These are phyloP conservation scores for Ogataea paradorogensis DNA, from an alignment of 805 yeast genomes.

Conservation along the genomic window DNA sequence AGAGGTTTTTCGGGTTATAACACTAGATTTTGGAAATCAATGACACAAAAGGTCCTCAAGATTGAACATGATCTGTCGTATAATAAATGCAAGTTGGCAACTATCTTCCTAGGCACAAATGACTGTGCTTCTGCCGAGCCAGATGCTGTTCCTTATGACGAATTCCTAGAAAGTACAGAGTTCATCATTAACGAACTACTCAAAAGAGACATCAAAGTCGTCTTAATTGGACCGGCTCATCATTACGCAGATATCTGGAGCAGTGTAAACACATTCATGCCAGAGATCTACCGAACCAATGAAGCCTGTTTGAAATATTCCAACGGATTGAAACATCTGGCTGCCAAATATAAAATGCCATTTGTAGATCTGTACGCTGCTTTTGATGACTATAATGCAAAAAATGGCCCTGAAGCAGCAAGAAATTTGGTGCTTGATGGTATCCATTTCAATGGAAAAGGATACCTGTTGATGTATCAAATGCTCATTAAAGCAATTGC, in stretches of 20 bases:
- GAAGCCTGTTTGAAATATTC: slow-evolving; percentile 46
- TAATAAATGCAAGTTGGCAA: slow-evolving; percentile 18
- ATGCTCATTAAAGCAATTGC: slow-evolving; percentile 32
- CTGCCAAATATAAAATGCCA: slow-evolving; percentile 46
- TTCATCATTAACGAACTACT: slow-evolving; percentile 39
- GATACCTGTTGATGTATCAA: slow-evolving; percentile 38
- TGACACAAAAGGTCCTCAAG: slow-evolving; percentile 50
- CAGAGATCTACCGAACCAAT: slow-evolving; percentile 41
- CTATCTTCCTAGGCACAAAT: slow-evolving; percentile 62
- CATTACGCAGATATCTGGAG: slow-evolving; percentile 46
- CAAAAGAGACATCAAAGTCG: slow-evolving; percentile 43
- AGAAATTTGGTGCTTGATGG: slow-evolving; percentile 40
- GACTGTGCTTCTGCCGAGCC: slow-evolving; percentile 52
- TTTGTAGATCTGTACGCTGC: slow-evolving; percentile 53
- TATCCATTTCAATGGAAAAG: slow-evolving; percentile 40
- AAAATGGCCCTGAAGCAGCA: slow-evolving; percentile 11
- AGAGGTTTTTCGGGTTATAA: slow-evolving; percentile 79
- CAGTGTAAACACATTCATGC: slow-evolving; percentile 31
- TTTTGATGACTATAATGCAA: slow-evolving; percentile 31
- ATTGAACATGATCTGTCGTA: slow-evolving; percentile 38
- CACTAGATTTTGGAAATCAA: slow-evolving; percentile 51
- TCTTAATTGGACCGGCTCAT: slow-evolving; percentile 62
- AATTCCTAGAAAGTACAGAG: slow-evolving; percentile 48
- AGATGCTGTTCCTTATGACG: slow-evolving; percentile 50
- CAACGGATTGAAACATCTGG: slow-evolving; percentile 46